Evolutionary conservation across 352 stramenopile species (phyloP).

Genomic region (Phytopythium cucurbitacearum): DNA sequence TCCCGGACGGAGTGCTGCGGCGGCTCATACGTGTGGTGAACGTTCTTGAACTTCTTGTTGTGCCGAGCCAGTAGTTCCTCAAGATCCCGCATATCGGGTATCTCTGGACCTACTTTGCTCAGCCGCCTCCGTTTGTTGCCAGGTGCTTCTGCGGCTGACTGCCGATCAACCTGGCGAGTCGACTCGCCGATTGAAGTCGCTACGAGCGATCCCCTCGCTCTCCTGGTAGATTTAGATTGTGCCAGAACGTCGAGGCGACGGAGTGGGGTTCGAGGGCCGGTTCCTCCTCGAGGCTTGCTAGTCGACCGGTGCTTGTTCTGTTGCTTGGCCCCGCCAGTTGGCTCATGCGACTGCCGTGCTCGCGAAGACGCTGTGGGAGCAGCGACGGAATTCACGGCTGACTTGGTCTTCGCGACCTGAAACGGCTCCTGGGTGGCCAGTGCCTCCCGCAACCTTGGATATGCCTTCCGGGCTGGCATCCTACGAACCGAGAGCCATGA

Average conservation of each 20-base stretch:
- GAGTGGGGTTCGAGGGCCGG: too few species aligned
- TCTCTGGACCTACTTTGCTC: not conserved
- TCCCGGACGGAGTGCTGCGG: slow-evolving; percentile 74
- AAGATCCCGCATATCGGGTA: slow-evolving; percentile 31
- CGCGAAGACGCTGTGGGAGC: not conserved
- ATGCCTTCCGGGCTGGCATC: slow-evolving; percentile 3
- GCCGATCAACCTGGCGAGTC: not conserved
- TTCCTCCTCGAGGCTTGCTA: too few species aligned
- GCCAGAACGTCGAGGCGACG: not conserved
- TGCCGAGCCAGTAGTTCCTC: slow-evolving; percentile 56
- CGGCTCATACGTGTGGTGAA: slow-evolving; percentile 66
- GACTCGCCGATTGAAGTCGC: not conserved
- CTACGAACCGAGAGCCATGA: not conserved
- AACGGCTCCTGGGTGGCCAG: slow-evolving; percentile 16
- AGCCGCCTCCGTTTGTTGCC: not conserved
- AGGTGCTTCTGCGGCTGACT: not conserved
- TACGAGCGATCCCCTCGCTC: too few species aligned
- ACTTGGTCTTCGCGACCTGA: slow-evolving; percentile 11
- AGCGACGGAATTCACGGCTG: not conserved
- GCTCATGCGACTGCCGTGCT: slow-evolving; percentile 4
- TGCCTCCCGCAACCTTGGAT: slow-evolving; percentile 16
- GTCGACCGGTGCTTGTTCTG: not conserved
- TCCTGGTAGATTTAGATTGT: not conserved
- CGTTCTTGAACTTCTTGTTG: slow-evolving; percentile 77
- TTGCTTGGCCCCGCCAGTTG: not conserved